phyloP scores from a whole-genome alignment of 352 stramenopile genomes.

The Globisporangium parvum region DNA sequence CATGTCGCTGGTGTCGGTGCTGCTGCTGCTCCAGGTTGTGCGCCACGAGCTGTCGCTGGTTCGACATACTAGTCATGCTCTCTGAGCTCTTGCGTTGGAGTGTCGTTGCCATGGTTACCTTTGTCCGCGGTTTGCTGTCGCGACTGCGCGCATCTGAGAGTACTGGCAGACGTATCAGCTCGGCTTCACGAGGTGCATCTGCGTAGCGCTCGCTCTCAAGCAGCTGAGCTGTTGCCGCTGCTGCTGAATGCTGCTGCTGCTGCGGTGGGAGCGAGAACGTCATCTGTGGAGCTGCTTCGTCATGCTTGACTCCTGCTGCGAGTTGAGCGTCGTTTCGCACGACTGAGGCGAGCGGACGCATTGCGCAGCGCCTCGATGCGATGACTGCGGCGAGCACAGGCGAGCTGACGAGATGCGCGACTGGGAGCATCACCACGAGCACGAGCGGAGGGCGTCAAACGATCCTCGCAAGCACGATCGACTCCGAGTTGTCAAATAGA shows the following conservation, averaged over 20 bases:
- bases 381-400: too few species aligned
- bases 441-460: too few species aligned
- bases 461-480: too few species aligned
- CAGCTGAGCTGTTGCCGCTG: not conserved
- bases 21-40: too few species aligned
- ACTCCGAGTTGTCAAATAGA: too few species aligned
- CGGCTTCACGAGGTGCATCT: not conserved
- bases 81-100: not conserved
- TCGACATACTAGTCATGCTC: too few species aligned
- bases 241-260: not conserved
- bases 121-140: not conserved
- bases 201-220: not conserved
- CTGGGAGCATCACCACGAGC: too few species aligned
- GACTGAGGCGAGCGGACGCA: too few species aligned
- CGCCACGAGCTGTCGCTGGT: too few species aligned
- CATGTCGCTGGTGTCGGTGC: not conserved
- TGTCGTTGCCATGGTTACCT: not conserved
- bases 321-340: not conserved
- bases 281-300: not conserved
- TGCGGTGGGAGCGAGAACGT: not conserved
- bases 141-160: not conserved
- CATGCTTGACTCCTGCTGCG: not conserved
- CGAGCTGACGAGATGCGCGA: too few species aligned
- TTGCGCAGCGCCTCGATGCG: too few species aligned
- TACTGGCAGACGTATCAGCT: not conserved